Evolutionary conservation across 305 asterid genomes (phyloP).

Genomic region (Fraxinus latifolia): DNA sequence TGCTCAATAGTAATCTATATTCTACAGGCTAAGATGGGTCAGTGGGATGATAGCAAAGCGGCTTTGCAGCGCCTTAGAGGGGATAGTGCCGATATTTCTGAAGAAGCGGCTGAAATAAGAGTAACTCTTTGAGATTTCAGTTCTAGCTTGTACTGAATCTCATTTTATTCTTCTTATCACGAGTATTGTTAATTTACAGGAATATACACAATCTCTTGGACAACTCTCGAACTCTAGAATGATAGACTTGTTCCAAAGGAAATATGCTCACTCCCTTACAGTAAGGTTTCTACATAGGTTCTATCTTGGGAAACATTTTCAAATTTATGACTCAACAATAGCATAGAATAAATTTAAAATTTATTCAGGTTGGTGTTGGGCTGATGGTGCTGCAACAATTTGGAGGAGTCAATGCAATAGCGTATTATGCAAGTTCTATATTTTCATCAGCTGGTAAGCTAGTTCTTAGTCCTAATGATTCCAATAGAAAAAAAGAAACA

Average conservation of each 20-base stretch:
- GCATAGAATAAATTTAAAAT: background rate
- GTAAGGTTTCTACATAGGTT: constrained; percentile 36
- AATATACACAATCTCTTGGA: constrained; percentile 52
- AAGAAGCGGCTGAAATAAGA: constrained; percentile 57
- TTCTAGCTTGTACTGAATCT: constrained; percentile 11
- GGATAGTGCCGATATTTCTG: constrained; percentile 37
- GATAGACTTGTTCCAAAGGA: constrained; percentile 66
- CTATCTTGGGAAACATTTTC: background rate
- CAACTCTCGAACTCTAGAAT: constrained; percentile 49
- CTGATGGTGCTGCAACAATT: constrained; percentile 85
- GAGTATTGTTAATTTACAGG: constrained; percentile 30
- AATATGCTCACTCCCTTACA: constrained; percentile 66
- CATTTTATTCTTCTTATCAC: background rate
- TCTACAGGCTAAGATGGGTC: constrained; percentile 61
- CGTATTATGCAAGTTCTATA: constrained; percentile 81
- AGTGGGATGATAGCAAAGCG: constrained; percentile 41
- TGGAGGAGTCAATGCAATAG: constrained; percentile 86
- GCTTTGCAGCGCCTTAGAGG: constrained; percentile 63
- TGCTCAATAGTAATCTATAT: background rate
- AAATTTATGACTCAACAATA: constrained; percentile 2
- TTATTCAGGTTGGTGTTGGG: constrained; percentile 80
- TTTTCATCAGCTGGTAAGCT: constrained; percentile 67
- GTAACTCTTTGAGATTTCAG: constrained; percentile 28
- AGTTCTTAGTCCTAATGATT: background rate
- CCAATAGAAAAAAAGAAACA: background rate